Base-by-base conservation (phyloP, 129 eudicot species). In the Dittrichia graveolens region DNA sequence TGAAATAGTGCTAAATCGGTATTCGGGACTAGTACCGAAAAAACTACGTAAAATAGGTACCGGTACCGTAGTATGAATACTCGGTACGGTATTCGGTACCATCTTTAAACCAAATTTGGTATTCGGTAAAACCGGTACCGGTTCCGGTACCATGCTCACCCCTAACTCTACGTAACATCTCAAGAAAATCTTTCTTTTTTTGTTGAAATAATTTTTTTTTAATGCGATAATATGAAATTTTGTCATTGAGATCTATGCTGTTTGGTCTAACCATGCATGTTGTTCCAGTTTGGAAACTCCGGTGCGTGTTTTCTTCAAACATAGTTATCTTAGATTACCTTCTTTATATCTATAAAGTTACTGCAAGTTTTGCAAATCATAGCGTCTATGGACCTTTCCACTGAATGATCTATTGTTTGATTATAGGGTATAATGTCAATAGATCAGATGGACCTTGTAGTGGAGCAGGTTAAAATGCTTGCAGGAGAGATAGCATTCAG, bases 401-500 rank as follows among this genome's bases (percentile, higher is more conserved):
- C 43, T 41, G 42, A 24, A 49, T 47, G 50, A 49, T 50, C 13
- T n/a, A 75, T 19, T 82, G 35, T 71, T 62, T 37, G 19, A 16
- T 38, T 80, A 59, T 61, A 85, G 90, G 80, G 71, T 79, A 81
- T 79, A 61, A 79, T 82, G 45, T 79, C 85, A 6, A 61, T 76
- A 63, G 90, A 85, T 85, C 78, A 85, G 72, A 85, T 82, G 87
- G 87, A 85, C 75, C 87, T 85, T 55, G 57, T 86, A 6, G 85
- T 74, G 65, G 88, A 83, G 76, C 87, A 86, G 71, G 91, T 83
- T 49, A 83, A 86, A 73, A 86, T 86, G 87, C 87, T 86, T 61
- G 83, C 87, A 31, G 88, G 91, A 56, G 91, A 86, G 75, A 83
- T 86, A 54, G 83, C 91, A 63, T 80, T 86, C 79, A 82, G 80